Evolutionary conservation across 1,284 basidiomycete genomes (phyloP), one percentile per base, ranked within the genome.

Genomic region (Grifola frondosa): DNA sequence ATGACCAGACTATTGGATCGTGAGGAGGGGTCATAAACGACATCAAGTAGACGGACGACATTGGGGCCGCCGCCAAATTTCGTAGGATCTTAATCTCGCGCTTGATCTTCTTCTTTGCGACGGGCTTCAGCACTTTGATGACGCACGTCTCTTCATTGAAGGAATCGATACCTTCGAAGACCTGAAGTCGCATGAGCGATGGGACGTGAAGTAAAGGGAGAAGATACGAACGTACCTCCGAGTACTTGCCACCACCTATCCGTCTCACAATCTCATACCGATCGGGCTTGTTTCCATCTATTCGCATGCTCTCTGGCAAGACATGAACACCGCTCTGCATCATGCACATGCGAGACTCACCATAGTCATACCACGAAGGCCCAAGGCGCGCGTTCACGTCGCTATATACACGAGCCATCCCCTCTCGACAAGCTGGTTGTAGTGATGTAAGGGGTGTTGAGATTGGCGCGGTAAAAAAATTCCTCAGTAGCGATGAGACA

Each of bases 251-350:
- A 37, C 96, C 75, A 19, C 96, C 96, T n/a, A 98, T 92, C 69
- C 97, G 96, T 50, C 92, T 79, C 31, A 97, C 89, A 62, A 98
- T 96, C 73, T 98, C 97, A 64, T 98, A 99, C 69, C 96, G 91
- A 74, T 98, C 95, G 68, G 98, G 97, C 8, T 85, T 81, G 44
- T 91, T 92, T 92, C 93, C 96, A 26, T 86, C 80, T 30, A 90
- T 82, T 50, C 75, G 73, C 53, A 84, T 73, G 59, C 80, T 83
- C 60, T 90, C 86, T 88, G 59, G 13, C 5, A 19, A 21, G 12
- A 31, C 22, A 28, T 42, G 3, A 49, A 30, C 24, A 23, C 21
- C 19, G 21, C 13, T 28, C 15, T 48, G 55, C 49, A 47, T 48
- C 40, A 35, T 37, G 48, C 35, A 42, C 47, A 30, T 50, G 20